Evolutionary conservation across 768 basidiomycete genomes (phyloP).

Genomic region (Rhodotorula kratochvilovae): DNA sequence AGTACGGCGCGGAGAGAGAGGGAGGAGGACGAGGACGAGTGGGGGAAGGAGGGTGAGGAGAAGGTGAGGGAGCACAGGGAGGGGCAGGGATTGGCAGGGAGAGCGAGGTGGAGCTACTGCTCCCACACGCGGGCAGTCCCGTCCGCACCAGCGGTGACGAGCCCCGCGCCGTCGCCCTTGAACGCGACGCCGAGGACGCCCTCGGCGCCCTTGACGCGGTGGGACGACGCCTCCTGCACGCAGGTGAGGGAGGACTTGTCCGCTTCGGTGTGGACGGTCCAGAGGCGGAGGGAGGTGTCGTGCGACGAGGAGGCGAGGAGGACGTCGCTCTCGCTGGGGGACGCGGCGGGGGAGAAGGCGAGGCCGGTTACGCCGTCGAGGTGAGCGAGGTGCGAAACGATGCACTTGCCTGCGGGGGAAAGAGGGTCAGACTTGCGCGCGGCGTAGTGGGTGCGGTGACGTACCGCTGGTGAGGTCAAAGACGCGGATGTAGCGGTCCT

Average conservation of each 20-base stretch:
- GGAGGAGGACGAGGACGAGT: not conserved
- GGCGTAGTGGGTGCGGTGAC: too few relatives aligned
- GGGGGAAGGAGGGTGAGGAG: not conserved
- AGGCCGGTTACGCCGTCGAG: constrained; percentile 86
- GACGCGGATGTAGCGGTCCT: constrained; percentile 87
- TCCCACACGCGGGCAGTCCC: constrained; percentile 77
- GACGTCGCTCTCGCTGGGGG: constrained; percentile 48
- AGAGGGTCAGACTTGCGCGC: not conserved
- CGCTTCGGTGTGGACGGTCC: constrained; percentile 56
- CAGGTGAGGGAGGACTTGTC: constrained; percentile 50
- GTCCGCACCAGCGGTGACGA: constrained; percentile 94
- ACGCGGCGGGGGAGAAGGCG: constrained; percentile 68
- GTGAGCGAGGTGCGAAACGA: constrained; percentile 84
- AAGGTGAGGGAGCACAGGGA: too few relatives aligned
- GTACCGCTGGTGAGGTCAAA: constrained; percentile 73
- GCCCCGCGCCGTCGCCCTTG: constrained; percentile 73
- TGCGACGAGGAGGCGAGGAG: constrained; percentile 84
- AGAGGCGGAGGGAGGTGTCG: constrained; percentile 90
- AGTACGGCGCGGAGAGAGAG: not conserved
- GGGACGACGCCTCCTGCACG: constrained; percentile 80
- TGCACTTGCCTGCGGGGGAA: constrained; percentile 63
- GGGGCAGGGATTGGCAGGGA: too few relatives aligned
- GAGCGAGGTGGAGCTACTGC: not conserved
- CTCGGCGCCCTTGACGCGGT: constrained; percentile 82
- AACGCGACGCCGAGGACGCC: constrained; percentile 85